A percentile compares a stretch with the other conserved stretches of the same genome.
Conservation (phyloP, 1,284 basidiomycete genomes). For the Malassezia nana region DNA sequence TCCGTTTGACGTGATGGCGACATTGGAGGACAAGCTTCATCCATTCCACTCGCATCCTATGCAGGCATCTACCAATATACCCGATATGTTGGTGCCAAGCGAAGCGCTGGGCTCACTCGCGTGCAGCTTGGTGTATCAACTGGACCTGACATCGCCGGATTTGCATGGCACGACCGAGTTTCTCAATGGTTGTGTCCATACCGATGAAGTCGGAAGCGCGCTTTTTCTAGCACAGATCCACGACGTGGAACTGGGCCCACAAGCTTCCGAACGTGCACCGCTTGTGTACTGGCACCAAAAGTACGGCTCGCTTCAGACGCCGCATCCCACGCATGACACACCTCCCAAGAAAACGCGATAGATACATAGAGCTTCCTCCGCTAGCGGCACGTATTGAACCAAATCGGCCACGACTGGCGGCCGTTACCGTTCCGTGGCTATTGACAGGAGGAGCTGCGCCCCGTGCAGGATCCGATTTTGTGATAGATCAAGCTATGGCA, state of each 20-base stretch:
- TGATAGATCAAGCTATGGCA: no score
- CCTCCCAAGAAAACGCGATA: no score
- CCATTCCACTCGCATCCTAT: conserved; percentile 4
- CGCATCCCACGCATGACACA: no score
- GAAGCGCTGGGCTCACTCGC: conserved; percentile 18
- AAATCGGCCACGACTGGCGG: no score
- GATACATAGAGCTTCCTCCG: no score
- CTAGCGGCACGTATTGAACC: no score
- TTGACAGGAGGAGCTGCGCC: no score
- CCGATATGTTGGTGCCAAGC: conserved; percentile 7
- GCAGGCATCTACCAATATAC: not conserved
- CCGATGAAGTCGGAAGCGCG: conserved; percentile 6
- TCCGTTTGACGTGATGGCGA: not conserved
- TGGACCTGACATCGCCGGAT: conserved; percentile 17
- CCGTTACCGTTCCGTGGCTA: no score
- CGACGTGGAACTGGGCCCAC: conserved; percentile 8
- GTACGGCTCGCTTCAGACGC: conserved; percentile 4
- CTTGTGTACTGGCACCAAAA: conserved; percentile 16
- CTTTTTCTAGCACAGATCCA: conserved; percentile 17
- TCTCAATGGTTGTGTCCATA: not conserved
- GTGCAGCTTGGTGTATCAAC: conserved; percentile 17
- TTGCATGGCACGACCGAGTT: conserved; percentile 11
- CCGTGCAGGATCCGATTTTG: no score
- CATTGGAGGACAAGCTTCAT: not conserved
- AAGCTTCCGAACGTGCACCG: not conserved